Conservation (phyloP, 352 stramenopile genomes). For the Phytophthora colocasiae region DNA sequence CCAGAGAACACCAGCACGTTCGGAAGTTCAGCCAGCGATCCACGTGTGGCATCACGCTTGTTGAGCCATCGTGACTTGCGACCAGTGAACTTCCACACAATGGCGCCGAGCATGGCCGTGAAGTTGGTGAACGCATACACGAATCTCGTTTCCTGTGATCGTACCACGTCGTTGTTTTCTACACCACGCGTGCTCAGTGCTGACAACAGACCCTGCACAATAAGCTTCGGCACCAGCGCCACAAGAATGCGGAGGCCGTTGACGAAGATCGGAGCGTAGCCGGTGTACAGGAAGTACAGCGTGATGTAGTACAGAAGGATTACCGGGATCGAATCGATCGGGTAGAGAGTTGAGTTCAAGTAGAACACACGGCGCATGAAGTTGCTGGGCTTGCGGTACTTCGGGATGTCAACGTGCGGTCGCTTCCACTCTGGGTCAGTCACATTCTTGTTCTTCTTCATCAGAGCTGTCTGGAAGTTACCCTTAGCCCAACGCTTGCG, state of each 20-base stretch:
- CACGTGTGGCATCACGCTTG: conserved; percentile 67
- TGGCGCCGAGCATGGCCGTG: conserved; percentile 72
- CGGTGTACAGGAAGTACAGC: conserved; percentile 88
- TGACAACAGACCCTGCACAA: conserved; percentile 77
- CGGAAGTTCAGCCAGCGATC: conserved; percentile 76
- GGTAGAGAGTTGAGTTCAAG: conserved; percentile 85
- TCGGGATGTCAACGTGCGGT: conserved; percentile 72
- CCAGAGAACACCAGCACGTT: conserved; percentile 87
- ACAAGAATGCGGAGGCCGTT: conserved; percentile 72
- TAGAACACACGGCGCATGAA: conserved; percentile 90
- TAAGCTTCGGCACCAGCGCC: conserved; percentile 75
- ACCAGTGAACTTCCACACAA: conserved; percentile 88
- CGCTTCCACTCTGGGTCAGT: conserved; percentile 84
- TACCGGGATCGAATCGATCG: conserved; percentile 74
- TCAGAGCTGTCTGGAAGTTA: conserved; percentile 85
- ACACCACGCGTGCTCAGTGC: conserved; percentile 80
- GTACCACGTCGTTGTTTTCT: conserved; percentile 84
- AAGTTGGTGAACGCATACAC: conserved; percentile 87
- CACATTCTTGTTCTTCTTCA: conserved; percentile 85
- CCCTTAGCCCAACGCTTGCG: conserved; percentile 87
- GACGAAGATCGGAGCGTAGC: conserved; percentile 84
- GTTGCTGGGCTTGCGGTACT: conserved; percentile 82
- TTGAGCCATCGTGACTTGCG: conserved; percentile 76
- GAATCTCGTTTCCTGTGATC: conserved; percentile 82
- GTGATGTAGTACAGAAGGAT: conserved; percentile 89